Conservation (phyloP, 2,329 filamentous ascomycete genomes). For the Phyllosticta citrichinensis region DNA sequence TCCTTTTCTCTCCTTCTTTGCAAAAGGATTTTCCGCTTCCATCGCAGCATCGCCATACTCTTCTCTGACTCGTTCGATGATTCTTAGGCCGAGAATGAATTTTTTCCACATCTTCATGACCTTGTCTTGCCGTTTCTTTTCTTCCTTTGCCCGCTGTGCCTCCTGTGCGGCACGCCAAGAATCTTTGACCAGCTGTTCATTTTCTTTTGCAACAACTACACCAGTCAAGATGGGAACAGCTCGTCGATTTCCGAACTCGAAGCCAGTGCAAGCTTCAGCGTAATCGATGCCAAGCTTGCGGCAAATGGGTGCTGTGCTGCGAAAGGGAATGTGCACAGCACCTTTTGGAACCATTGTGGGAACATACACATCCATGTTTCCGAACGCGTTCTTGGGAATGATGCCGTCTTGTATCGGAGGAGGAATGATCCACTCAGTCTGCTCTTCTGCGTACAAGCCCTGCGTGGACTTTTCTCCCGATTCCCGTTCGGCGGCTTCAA, state of each 20-base stretch:
- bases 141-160: constrained; percentile 63
- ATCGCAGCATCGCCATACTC: constrained; percentile 57
- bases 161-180: constrained; percentile 66
- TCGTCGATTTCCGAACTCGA: constrained; percentile 91
- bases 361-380: constrained; percentile 93
- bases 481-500: constrained; percentile 71
- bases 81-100: constrained; percentile 75
- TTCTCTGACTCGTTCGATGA: constrained; percentile 63
- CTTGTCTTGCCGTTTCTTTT: constrained; percentile 68
- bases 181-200: constrained; percentile 63
- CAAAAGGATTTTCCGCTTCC: constrained; percentile 48
- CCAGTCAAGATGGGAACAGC: constrained; percentile 87
- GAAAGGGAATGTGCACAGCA: constrained; percentile 72
- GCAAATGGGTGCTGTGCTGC: constrained; percentile 69
- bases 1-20: constrained; percentile 30
- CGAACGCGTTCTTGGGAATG: constrained; percentile 90
- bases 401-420: constrained; percentile 71
- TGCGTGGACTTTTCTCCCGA: constrained; percentile 79
- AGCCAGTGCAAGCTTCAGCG: constrained; percentile 89
- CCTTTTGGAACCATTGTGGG: constrained; percentile 85
- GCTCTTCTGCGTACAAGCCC: constrained; percentile 69
- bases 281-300: constrained; percentile 77
- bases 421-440: constrained; percentile 95
- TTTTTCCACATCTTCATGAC: constrained; percentile 74
- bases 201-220: constrained; percentile 76